A percentile compares a stretch with the other conserved stretches of the same genome.
Evolutionary conservation across 2,329 filamentous ascomycete genomes (phyloP).

Genomic region (Penicillium concentricum): DNA sequence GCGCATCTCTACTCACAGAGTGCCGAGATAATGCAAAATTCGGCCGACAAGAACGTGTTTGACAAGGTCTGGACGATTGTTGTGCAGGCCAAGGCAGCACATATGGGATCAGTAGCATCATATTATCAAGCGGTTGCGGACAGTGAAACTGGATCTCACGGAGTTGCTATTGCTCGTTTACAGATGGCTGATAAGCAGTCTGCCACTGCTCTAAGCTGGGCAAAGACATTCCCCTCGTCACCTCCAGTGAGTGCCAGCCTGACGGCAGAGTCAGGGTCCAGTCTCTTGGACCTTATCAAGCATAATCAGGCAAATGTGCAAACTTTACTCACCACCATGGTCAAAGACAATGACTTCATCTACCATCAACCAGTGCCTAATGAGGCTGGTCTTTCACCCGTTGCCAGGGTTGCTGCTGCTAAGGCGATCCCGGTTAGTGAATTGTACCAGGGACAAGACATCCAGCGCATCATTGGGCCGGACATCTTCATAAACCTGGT

Average conservation of each 20-base stretch:
- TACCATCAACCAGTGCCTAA: constrained; percentile 91
- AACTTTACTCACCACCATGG: constrained; percentile 71
- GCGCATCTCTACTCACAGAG: constrained; percentile 85
- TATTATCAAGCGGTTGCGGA: constrained; percentile 93
- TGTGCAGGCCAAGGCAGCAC: constrained; percentile 67
- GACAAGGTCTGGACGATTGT: constrained; percentile 91
- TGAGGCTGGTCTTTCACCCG: constrained; percentile 75
- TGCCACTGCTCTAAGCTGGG: constrained; percentile 73
- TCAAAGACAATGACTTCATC: constrained; percentile 97
- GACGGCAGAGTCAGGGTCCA: constrained; percentile 70
- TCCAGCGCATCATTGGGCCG: constrained; percentile 92
- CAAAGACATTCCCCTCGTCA: constrained; percentile 76
- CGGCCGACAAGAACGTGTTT: constrained; percentile 85
- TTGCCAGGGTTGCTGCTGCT: constrained; percentile 88
- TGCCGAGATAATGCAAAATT: constrained; percentile 86
- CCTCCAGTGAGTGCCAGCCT: constrained; percentile 81
- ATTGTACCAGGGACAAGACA: constrained; percentile 94
- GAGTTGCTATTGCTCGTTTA: constrained; percentile 77
- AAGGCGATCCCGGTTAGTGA: constrained; percentile 98
- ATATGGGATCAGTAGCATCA: constrained; percentile 82
- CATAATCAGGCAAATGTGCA: constrained; percentile 78
- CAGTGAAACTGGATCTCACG: constrained; percentile 83
- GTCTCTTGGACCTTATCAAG: constrained; percentile 78
- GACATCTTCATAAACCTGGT: constrained; percentile 97
- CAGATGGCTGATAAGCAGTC: constrained; percentile 76